Evolutionary conservation across 495 filamentous ascomycete species (phyloP).

Genomic region (Cercophora samala): DNA sequence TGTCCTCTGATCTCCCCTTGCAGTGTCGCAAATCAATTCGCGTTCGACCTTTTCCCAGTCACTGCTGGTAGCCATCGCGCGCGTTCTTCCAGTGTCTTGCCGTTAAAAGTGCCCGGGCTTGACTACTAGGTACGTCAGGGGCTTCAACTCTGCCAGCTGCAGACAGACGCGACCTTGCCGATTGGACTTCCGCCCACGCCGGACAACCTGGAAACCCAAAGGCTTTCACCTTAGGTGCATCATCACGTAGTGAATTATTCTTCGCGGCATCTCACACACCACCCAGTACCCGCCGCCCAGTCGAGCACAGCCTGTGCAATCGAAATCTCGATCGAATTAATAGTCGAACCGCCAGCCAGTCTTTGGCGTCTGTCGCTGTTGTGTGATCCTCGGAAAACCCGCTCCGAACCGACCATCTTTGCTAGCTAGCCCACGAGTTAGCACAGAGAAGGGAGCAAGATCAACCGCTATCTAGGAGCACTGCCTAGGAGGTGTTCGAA

Average conservation of each 20-base stretch:
- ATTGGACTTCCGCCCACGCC: neutral
- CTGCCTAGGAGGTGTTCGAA: neutral
- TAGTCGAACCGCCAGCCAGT: neutral
- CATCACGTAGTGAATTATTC: constrained; percentile 14
- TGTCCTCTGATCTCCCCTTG: neutral
- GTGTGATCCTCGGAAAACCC: constrained; percentile 4
- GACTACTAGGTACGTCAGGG: no score
- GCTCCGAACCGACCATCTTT: neutral
- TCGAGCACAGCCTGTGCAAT: neutral
- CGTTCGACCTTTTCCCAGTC: neutral
- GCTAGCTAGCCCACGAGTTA: neutral
- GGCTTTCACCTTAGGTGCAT: neutral
- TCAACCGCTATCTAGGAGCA: neutral
- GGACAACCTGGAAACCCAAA: neutral
- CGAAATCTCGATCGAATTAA: constrained; percentile 1
- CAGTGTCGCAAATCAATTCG: no score
- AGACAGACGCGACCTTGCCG: constrained; percentile 4
- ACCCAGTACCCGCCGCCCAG: neutral
- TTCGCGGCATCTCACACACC: constrained; percentile 9
- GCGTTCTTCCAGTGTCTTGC: neutral
- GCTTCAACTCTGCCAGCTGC: neutral
- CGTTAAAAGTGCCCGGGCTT: no score
- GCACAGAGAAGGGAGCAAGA: neutral
- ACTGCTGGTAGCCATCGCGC: neutral
- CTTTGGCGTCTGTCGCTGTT: neutral